phyloP scores from a whole-genome alignment of 1,284 basidiomycete genomes.

The Vanrija sp. region DNA sequence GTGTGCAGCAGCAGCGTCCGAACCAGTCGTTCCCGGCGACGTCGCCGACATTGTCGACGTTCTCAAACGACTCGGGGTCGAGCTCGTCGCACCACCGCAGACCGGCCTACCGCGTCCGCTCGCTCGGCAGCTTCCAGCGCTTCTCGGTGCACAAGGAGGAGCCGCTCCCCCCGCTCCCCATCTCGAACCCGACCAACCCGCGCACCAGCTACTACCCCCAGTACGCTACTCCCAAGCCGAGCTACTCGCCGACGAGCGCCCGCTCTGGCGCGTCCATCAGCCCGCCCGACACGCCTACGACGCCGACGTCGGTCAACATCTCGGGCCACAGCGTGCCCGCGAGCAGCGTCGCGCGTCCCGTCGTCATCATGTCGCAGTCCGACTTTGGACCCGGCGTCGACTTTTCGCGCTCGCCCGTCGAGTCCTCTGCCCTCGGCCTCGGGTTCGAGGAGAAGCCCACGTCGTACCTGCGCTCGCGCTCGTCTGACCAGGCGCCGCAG shows the following conservation, averaged over 20 bases:
- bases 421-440: background rate
- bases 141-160: background rate
- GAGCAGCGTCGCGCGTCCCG: background rate
- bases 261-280: slow-evolving; percentile 8
- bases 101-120: background rate
- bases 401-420: background rate
- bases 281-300: slow-evolving; percentile 16
- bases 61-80: background rate
- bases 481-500: background rate
- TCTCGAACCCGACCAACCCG: background rate
- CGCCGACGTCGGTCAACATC: slow-evolving; percentile 1
- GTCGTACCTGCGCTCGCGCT: background rate
- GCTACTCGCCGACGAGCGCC: slow-evolving; percentile 10
- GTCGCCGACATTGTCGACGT: no score
- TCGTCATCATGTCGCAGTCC: slow-evolving; percentile 5
- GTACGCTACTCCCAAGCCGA: background rate
- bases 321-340: background rate
- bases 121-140: background rate
- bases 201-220: background rate
- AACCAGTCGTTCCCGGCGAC: no score
- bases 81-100: background rate
- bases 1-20: background rate
- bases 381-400: background rate
- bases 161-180: no score
- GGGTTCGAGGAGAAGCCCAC: slow-evolving; percentile 2